Evolutionary conservation across 805 yeast genomes (phyloP).

Genomic region (Yarrowia yakushimensis): DNA sequence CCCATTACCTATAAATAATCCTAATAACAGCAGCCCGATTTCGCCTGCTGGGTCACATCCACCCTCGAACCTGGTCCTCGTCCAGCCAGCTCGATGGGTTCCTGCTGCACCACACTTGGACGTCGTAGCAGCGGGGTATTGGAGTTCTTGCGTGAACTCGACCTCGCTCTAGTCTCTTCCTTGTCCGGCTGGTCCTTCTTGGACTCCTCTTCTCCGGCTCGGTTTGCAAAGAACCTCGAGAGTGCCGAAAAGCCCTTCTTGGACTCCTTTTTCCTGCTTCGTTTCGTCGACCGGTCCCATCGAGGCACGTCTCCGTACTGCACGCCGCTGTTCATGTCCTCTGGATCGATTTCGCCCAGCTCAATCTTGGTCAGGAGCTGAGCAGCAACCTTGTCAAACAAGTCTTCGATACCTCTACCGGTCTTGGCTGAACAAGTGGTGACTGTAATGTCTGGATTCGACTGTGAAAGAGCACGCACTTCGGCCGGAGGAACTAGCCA

Average conservation of each 20-base stretch:
- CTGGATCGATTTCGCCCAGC: constrained; percentile 48
- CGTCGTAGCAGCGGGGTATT: neutral
- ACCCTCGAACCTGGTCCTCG: neutral
- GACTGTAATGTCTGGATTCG: constrained; percentile 39
- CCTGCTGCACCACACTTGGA: neutral
- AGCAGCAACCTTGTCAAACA: constrained; percentile 42
- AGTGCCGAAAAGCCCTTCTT: constrained; percentile 14
- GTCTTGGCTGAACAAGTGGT: constrained; percentile 43
- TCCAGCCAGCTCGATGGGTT: constrained; percentile 5
- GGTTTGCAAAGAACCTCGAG: neutral
- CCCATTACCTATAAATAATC: neutral
- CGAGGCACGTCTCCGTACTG: constrained; percentile 49
- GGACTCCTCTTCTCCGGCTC: constrained; percentile 11
- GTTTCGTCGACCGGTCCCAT: constrained; percentile 36
- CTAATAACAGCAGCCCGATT: constrained; percentile 16
- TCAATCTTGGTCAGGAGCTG: constrained; percentile 48
- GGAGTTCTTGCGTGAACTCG: neutral
- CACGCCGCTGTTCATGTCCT: constrained; percentile 46
- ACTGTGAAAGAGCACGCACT: constrained; percentile 37
- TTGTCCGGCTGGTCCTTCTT: neutral
- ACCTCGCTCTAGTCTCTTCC: neutral
- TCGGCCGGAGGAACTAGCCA: constrained; percentile 38
- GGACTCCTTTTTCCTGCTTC: constrained; percentile 2
- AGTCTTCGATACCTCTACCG: constrained; percentile 44
- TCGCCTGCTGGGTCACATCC: neutral